Evolutionary conservation across 2,329 filamentous ascomycete genomes (phyloP), one percentile per base, ranked within the genome.

Genomic region (Cercospora beticola): DNA sequence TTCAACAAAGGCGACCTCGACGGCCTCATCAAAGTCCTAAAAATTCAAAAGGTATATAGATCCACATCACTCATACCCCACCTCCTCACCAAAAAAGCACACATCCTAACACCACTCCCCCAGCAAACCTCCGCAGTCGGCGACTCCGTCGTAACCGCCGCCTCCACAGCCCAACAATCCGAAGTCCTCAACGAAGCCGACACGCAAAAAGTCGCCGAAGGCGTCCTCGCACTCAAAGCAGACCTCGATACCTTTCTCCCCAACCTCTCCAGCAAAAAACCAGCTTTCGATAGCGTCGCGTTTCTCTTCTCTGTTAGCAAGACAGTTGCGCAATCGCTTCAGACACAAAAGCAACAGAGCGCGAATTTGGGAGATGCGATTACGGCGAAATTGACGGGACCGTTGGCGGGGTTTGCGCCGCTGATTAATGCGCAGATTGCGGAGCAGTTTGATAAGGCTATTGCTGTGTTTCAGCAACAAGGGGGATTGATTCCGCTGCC

Each of bases 1-100:
- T 69, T 72, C 70, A 64, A 68, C 57, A 36, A 70, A 33, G 70
- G 68, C 26, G 66, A 69, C 58, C 59, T 68, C 46, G 61, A 64
- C 40, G 54, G 65, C 18, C 21, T 65, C 21, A 21, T 69, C 62
- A 67, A 67, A 40, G 70, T 70, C 23, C 62, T 72, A 21, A 69
- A 67, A 18, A 72, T 72, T 46, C 68, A 64, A 36, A 64, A 54
- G n/a, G 62, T 63, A 31, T 9, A 31, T 31, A 31, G 30, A 31
- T 31, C 30, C 30, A 31, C 30, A 31, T 31, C 21, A 12, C 23
- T 4, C 10, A 5, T 1, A 26, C 18, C 46, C 18, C 10, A 5
- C 3, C 4, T 12, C 18, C 18, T 21, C 9, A 49, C 46, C 9
- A 21, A 5, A 12, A 26, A 26, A 28, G 2, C 33, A 36, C 18